Evolutionary conservation across 805 yeast species (phyloP), one percentile per base, ranked within the genome.

Genomic region (Priceomyces melissophilus): DNA sequence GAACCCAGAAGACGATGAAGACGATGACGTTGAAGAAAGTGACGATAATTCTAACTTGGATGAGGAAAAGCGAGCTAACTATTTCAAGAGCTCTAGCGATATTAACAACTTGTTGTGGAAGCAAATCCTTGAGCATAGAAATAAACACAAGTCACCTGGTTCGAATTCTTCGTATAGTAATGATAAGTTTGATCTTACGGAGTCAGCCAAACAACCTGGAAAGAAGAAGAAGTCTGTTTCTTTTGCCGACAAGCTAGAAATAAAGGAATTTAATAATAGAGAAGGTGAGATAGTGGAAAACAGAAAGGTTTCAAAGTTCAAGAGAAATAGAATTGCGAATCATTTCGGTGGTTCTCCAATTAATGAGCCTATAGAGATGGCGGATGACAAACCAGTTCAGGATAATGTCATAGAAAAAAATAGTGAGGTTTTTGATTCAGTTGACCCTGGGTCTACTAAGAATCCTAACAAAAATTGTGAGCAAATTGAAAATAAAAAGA

Each of bases 201-300:
- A 38, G 30, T 14, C 13, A 27, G 8, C 14, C 10, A 14, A 29
- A 9, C 7, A 35, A 41, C 16, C 6, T 39, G 12, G 6, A 3
- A 32, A 34, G 16, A 37, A 38, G 30, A 20, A 27, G n/a, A 79
- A 78, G 49, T 60, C 75, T 2, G 87, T 83, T 8, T 58, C 71
- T 12, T 83, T 82, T 60, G 69, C 81, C 0, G 67, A 69, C 1
- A 62, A 62, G 2, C 64, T 80, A 26, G 76, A 80, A 34, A 73
- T 84, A 9, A 81, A 80, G 45, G 80, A 79, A 42, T 69, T 83
- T 36, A 84, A 78, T 37, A 76, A 79, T 47, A 71, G 58, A 46
- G 50, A 60, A 11, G 56, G 54, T 11, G 52, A 56, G 34, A 47
- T 52, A 36, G 43, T 46, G 30, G 25, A 20, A 8, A 45, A 47